Evolutionary conservation across 805 yeast species (phyloP).

Genomic region (Cephaloascus albidus): DNA sequence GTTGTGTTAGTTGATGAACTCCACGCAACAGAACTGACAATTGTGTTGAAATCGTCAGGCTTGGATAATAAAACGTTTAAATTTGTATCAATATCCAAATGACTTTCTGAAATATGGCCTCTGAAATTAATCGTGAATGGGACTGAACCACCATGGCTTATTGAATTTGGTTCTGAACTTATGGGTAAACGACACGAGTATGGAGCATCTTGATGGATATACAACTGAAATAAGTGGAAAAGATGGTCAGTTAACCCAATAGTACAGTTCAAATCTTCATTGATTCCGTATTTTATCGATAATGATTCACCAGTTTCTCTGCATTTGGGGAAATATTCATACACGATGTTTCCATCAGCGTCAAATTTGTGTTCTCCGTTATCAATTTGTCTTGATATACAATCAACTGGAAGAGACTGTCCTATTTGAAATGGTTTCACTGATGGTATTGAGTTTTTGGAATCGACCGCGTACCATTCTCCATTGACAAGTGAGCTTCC

Average conservation of each 20-base stretch:
- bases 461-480: not conserved
- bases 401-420: constrained; percentile 32
- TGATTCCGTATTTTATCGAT: constrained; percentile 40
- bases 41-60: constrained; percentile 26
- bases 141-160: constrained; percentile 34
- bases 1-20: constrained; percentile 54
- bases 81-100: constrained; percentile 54
- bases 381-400: constrained; percentile 62
- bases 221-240: constrained; percentile 66
- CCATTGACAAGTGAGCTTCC: too few species aligned
- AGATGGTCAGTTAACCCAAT: constrained; percentile 52
- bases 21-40: constrained; percentile 49
- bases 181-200: constrained; percentile 58
- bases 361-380: constrained; percentile 72
- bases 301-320: constrained; percentile 56
- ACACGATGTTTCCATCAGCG: constrained; percentile 47
- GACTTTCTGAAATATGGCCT: constrained; percentile 59
- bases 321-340: constrained; percentile 51
- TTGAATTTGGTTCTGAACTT: constrained; percentile 29
- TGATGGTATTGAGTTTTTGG: not conserved
- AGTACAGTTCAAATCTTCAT: constrained; percentile 50
- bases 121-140: constrained; percentile 59
- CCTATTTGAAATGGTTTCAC: not conserved
- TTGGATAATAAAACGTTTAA: constrained; percentile 42
- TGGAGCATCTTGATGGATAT: constrained; percentile 72